phyloP scores from a whole-genome alignment of 768 basidiomycete genomes.

The Suillus plorans region DNA sequence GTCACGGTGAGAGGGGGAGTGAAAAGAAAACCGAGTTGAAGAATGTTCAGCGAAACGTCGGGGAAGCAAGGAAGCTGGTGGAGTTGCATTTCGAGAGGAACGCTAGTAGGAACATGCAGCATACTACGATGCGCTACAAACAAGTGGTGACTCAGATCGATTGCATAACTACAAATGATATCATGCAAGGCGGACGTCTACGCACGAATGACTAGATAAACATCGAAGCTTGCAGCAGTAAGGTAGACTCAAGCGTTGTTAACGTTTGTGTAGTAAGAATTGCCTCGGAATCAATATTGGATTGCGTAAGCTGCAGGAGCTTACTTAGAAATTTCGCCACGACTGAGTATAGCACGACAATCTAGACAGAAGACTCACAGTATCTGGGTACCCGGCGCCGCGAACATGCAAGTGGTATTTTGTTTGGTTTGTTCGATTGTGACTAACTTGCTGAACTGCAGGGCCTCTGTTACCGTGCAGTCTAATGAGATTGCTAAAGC shows the following conservation, averaged over 20 bases:
- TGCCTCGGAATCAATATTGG: not conserved
- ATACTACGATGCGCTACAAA: not conserved
- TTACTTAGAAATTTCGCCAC: not conserved
- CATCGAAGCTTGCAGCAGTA: too few species aligned
- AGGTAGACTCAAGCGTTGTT: too few species aligned
- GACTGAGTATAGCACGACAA: not conserved
- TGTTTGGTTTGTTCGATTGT: not conserved
- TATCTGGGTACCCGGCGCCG: not conserved
- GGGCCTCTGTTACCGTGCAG: slow-evolving; percentile 50
- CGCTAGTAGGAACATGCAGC: too few species aligned
- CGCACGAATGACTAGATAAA: too few species aligned
- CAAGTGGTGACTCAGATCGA: not conserved
- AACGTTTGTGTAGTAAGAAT: too few species aligned
- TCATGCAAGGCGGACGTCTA: not conserved
- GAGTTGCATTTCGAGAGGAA: too few species aligned
- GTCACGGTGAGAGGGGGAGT: not conserved
- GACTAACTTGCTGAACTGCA: slow-evolving; percentile 13
- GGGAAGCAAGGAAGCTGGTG: too few species aligned
- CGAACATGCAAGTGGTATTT: not conserved
- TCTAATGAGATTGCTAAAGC: slow-evolving; percentile 70
- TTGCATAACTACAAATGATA: too few species aligned
- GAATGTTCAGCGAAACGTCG: too few species aligned
- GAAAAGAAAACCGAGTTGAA: not conserved
- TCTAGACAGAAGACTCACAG: not conserved
- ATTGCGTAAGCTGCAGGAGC: not conserved